Evolutionary conservation across 2,329 filamentous ascomycete species (phyloP), one percentile per base, ranked within the genome.

Genomic region (Albophoma yamanashiensis): DNA sequence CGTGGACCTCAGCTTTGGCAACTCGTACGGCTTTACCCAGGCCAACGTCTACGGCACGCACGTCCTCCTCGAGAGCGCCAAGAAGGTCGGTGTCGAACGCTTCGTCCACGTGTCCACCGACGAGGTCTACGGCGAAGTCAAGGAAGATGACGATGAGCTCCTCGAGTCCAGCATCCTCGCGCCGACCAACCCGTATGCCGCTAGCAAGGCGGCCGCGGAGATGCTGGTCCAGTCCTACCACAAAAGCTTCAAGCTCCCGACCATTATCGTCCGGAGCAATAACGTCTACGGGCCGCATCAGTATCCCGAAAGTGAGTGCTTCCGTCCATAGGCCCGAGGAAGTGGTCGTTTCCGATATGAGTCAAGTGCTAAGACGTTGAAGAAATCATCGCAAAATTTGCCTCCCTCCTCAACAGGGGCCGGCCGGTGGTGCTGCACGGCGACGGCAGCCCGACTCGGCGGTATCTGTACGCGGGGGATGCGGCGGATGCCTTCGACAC

Each of bases 221-320:
- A 92, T 92, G 89, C 79, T 91, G 68, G 89, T 93, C n/a, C 86
- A 89, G 71, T 90, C 89, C n/a, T 94, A 92, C 71, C 82, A 87
- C 70, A 91, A 89, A 76, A 90, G 87, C 73, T 92, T 92, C 78
- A 88, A 89, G 71, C 79, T 94, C 15, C 89, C 89, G 1, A 84
- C 86, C 58, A 90, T 93, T 64, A 89, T 92, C 66, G 87, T 92
- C 36, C 82, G 89, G 57, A 88, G 88, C 70, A 93, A 93, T 76
- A 93, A 94, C 67, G 89, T 93, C 38, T 94, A 92, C 68, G 90
- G 90, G 0, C 90, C 90, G 27, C 89, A 92, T 69, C 89, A 93
- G 70, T 92, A 88, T 70, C 89, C 89, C 0, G 89, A 92, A 75
- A 92, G 89, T 92, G 75, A 73, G 87, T 68, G 15, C 9, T 25